Evolutionary conservation across 345 rosid species (phyloP).

Genomic region (Durio zibethinus): DNA sequence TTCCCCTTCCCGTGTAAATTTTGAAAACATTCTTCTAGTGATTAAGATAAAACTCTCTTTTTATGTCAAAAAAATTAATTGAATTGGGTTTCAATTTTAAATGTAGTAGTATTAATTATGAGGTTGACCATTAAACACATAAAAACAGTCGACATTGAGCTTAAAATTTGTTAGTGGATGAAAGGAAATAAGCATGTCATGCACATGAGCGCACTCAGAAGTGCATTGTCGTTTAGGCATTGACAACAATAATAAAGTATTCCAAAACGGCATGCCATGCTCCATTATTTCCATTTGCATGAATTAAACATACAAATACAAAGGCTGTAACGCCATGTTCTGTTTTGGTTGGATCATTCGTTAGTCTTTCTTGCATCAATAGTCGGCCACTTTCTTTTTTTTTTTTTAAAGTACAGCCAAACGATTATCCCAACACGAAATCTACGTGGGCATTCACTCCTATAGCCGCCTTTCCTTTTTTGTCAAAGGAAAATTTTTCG

Average conservation of each 20-base stretch:
- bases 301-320: background rate
- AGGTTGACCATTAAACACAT: background rate
- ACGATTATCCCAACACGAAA: no score
- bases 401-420: no score
- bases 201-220: background rate
- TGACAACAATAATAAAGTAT: background rate
- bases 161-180: no score
- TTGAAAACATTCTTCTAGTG: no score
- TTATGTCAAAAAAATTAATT: background rate
- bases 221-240: background rate
- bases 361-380: background rate
- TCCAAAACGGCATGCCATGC: background rate
- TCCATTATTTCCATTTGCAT: background rate
- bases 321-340: background rate
- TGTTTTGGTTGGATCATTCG: background rate
- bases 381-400: background rate
- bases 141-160: background rate
- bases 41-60: background rate
- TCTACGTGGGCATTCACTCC: no score
- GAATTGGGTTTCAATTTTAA: background rate
- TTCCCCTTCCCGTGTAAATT: no score
- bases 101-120: background rate
- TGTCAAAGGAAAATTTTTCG: no score
- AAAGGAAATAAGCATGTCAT: background rate
- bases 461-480: no score